These are phyloP conservation scores for Phellinidium pouzarii DNA, from an alignment of 1,284 basidiomycete genomes.

Conservation along the genomic window DNA sequence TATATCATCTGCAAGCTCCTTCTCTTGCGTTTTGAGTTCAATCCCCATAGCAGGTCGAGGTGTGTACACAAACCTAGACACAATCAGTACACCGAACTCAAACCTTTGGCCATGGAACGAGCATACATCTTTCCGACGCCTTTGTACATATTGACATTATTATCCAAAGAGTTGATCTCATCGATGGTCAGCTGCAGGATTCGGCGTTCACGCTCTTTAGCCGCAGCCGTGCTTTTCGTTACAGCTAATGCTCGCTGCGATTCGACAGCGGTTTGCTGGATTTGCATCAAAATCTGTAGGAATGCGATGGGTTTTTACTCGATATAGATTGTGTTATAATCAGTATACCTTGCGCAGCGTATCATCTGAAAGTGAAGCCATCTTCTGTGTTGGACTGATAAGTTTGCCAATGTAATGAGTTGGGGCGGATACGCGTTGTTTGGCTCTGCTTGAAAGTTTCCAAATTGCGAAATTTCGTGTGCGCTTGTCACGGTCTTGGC, in stretches of 20 bases:
- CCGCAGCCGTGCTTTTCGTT: slow-evolving; percentile 63
- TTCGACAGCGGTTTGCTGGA: slow-evolving; percentile 78
- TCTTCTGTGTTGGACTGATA: slow-evolving; percentile 27
- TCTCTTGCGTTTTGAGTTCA: slow-evolving; percentile 69
- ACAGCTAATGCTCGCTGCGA: slow-evolving; percentile 72
- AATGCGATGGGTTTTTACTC: slow-evolving; percentile 17
- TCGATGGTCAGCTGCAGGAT: slow-evolving; percentile 84
- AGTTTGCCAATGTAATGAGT: too few relatives aligned
- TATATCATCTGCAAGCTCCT: slow-evolving; percentile 77
- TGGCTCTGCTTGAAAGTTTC: slow-evolving; percentile 4
- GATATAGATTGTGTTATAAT: background rate
- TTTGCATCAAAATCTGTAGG: slow-evolving; percentile 79
- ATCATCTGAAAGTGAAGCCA: slow-evolving; percentile 79
- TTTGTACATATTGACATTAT: slow-evolving; percentile 76
- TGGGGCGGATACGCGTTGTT: slow-evolving; percentile 18
- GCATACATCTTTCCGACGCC: slow-evolving; percentile 88
- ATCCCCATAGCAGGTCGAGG: slow-evolving; percentile 74
- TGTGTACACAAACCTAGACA: slow-evolving; percentile 79
- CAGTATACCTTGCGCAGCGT: slow-evolving; percentile 72
- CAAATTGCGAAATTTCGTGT: slow-evolving; percentile 10
- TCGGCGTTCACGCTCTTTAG: slow-evolving; percentile 80
- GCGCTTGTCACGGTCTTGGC: background rate
- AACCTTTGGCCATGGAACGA: slow-evolving; percentile 2
- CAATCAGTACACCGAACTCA: slow-evolving; percentile 8
- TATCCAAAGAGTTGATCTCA: slow-evolving; percentile 59